phyloP scores from a whole-genome alignment of 2,329 filamentous ascomycete genomes.

The Cytospora piceicola region DNA sequence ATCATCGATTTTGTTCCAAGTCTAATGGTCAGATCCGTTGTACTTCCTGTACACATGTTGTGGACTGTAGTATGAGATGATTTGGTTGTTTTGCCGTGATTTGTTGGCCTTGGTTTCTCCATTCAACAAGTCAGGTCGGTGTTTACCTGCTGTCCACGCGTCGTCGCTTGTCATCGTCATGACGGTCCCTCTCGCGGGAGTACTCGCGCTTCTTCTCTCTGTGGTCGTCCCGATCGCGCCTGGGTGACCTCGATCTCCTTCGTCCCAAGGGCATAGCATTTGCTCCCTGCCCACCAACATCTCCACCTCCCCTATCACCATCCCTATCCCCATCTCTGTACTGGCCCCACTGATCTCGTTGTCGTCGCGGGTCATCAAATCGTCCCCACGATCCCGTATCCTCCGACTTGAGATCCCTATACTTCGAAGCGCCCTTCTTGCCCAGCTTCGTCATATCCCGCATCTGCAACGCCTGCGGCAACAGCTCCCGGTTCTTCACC shows the following conservation, averaged over 20 bases:
- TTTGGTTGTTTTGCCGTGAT: background rate
- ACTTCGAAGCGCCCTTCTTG: slow-evolving; percentile 87
- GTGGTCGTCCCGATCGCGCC: slow-evolving; percentile 49
- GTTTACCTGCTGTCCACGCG: slow-evolving; percentile 52
- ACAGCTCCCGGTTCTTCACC: slow-evolving; percentile 75
- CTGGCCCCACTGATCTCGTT: slow-evolving; percentile 43
- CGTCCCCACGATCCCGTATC: slow-evolving; percentile 89
- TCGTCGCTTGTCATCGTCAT: slow-evolving; percentile 64
- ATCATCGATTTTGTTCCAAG: slow-evolving; percentile 21
- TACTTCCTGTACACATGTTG: background rate
- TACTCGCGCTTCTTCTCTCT: slow-evolving; percentile 60
- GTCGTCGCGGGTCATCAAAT: slow-evolving; percentile 54
- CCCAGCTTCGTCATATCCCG: slow-evolving; percentile 93
- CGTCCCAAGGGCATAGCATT: slow-evolving; percentile 74
- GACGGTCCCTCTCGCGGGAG: slow-evolving; percentile 55
- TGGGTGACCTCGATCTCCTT: slow-evolving; percentile 58
- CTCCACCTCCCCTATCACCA: slow-evolving; percentile 47
- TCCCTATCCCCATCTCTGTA: slow-evolving; percentile 43
- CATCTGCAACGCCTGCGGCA: slow-evolving; percentile 91
- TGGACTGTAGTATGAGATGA: background rate
- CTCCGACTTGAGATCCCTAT: slow-evolving; percentile 84
- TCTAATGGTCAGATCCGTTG: background rate
- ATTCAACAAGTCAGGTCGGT: background rate
- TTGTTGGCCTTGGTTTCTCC: background rate
- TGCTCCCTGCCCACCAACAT: slow-evolving; percentile 60